Evolutionary conservation across 768 basidiomycete species (phyloP).

Genomic region (Pilatotrama ljubarskyi): DNA sequence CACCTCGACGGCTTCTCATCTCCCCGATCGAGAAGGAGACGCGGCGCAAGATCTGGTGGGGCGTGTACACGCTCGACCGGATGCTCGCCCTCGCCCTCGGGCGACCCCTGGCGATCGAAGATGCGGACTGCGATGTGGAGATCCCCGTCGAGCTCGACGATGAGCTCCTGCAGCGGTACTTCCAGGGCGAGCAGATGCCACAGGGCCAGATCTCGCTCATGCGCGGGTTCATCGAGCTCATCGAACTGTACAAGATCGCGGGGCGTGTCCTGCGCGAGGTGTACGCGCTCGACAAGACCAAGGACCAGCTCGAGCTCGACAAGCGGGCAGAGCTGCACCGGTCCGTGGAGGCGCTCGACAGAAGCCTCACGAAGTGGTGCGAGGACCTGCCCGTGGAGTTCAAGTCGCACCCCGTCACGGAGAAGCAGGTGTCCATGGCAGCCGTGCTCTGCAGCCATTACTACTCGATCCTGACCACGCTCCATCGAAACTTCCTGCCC

Average conservation of each 20-base stretch:
- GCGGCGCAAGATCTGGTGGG: constrained; percentile 92
- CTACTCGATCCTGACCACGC: constrained; percentile 82
- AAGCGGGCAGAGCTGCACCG: constrained; percentile 74
- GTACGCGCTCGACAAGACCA: constrained; percentile 78
- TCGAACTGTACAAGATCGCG: constrained; percentile 79
- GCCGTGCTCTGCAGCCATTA: constrained; percentile 87
- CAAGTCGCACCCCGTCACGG: constrained; percentile 71
- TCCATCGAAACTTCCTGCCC: constrained; percentile 86
- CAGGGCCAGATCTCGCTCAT: constrained; percentile 68
- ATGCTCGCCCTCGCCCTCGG: constrained; percentile 92
- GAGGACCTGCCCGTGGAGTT: constrained; percentile 73
- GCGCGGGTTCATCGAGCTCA: constrained; percentile 77
- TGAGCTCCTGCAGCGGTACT: constrained; percentile 70
- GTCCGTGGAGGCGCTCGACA: constrained; percentile 76
- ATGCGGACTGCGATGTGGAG: constrained; percentile 89
- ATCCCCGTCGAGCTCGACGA: constrained; percentile 84
- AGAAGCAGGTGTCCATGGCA: constrained; percentile 83
- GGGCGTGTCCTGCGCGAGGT: constrained; percentile 82
- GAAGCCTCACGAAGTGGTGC: constrained; percentile 79
- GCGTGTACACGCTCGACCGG: constrained; percentile 85
- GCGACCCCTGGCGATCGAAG: constrained; percentile 85
- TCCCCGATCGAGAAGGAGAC: constrained; percentile 84
- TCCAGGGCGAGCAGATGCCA: constrained; percentile 58
- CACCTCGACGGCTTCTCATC: constrained; percentile 71
- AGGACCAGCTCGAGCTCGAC: constrained; percentile 71